Evolutionary conservation across 768 basidiomycete species (phyloP).

Genomic region (Boletus rubropictus): DNA sequence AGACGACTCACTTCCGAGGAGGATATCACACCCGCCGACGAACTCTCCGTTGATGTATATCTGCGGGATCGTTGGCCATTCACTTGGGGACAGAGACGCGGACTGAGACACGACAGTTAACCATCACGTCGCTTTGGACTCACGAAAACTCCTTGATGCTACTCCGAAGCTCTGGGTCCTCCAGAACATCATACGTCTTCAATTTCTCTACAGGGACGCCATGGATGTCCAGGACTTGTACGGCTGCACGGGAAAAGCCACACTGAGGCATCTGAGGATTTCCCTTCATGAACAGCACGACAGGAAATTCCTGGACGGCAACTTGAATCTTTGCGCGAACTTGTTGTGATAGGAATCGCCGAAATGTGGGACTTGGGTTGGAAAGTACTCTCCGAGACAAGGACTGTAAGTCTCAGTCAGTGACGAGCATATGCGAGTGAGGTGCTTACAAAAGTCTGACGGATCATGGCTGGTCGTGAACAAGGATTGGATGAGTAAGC

Average conservation of each 20-base stretch:
- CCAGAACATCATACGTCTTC: slow-evolving; percentile 86
- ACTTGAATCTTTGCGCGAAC: slow-evolving; percentile 58
- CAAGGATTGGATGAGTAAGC: slow-evolving; percentile 17
- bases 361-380: background rate
- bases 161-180: slow-evolving; percentile 73
- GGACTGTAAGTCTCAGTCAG: slow-evolving; percentile 8
- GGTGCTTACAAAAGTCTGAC: too few relatives aligned
- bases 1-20: slow-evolving; percentile 70
- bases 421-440: too few relatives aligned
- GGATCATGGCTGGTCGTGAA: too few relatives aligned
- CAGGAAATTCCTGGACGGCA: slow-evolving; percentile 68
- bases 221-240: slow-evolving; percentile 84
- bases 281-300: slow-evolving; percentile 99
- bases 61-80: slow-evolving; percentile 98
- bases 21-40: slow-evolving; percentile 93
- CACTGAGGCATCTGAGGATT: slow-evolving; percentile 82
- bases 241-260: slow-evolving; percentile 91
- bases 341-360: slow-evolving; percentile 58
- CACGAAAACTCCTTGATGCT: slow-evolving; percentile 97
- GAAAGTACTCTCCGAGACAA: slow-evolving; percentile 9
- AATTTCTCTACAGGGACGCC: slow-evolving; percentile 77
- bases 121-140: slow-evolving; percentile 33
- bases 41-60: slow-evolving; percentile 94
- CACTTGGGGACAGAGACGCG: slow-evolving; percentile 41
- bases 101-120: background rate